Evolutionary conservation across 345 rosid species (phyloP), one percentile per base, ranked within the genome.

Genomic region (Odontarrhena argentea): DNA sequence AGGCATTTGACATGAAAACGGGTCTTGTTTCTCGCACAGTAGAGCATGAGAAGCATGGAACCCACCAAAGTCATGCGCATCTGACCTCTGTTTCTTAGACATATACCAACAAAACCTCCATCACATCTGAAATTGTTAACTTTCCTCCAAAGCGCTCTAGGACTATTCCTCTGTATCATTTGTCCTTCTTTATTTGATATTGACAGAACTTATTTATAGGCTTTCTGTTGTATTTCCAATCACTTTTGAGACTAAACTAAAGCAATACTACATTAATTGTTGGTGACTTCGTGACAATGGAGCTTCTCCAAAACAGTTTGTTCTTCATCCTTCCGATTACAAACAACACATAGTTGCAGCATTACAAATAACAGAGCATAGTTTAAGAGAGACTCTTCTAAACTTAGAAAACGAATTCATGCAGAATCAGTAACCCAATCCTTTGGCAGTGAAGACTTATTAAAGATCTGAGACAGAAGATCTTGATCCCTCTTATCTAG

Each of bases 401-500:
- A 26, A 45, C 15, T 6, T 44, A 55, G 1, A 55, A 46, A 44
- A 28, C 42, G 28, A 53, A 45, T 9, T 41, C 13, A 70, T 8
- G 75, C 36, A 44, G 71, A 65, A 52, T 50, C 66, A 28, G 32
- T 50, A 51, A 69, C 45, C 85, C 83, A 80, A 15, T 69, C 80
- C 56, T 78, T 61, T 2, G 88, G 90, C 59, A 82, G 55, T 7
- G 92, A 71, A 62, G 88, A 79, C 51, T 87, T 77, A 48, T 70
- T 50, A 55, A 86, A 85, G 67, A 88, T 79, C 59, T 61, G 76
- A 53, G 34, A 74, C 18, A 83, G 81, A 30, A 86, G 71, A 4
- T 61, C 60, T 61, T 69, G 80, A 68, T 86, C 82, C 60, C 65
- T 79, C 76, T 74, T 78, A 35, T 69, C 62, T 45, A 45, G 74